Base-by-base conservation (phyloP, 2,329 filamentous ascomycete species). In the Xylariales sp. region DNA sequence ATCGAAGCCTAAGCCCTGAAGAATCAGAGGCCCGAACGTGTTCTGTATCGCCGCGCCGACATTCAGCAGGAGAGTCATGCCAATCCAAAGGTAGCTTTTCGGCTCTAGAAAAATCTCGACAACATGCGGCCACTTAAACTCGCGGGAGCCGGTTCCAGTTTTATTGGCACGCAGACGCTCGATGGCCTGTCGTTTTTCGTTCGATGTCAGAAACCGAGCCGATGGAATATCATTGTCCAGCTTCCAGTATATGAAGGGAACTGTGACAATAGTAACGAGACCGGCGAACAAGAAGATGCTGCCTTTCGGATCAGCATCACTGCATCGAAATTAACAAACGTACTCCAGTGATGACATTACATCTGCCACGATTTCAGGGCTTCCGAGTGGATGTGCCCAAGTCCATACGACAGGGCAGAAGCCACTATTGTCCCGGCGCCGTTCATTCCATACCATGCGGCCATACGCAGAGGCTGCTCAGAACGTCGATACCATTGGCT, bases 121-220 rank as follows among this genome's bases (percentile, higher is more conserved):
- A 2, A 84, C 63, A 46, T 90, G 86, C 12, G 72, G 68, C 61
- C 71, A 66, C 48, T 84, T 84, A 58, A 82, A 84, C 41, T 84
- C 71, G 53, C 78, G 78, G 45, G 78, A 82, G 2, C 80, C 82
- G n/a, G 84, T 80, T 1, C 85, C 85, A 36, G 85, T 85, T 54
- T 86, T 78, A 52, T 90, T 89, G 15, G 78, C 69, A 0, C 84
- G 70, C 4, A 89, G 77, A 0, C 86, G 73, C 47, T 86, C 85
- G 22, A 88, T 65, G 0, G 82, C 83, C 27, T 86, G 68, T 0
- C 78, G 57, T 10, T 78, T 76, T 47, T 91, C 86, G 28, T 78
- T 69, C 31, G 81, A 73, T 9, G 69, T 82, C 15, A 91, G 54
- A 47, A 76, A 78, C 2, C 71, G 64, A 0, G 73, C 73, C 0